phyloP scores from a whole-genome alignment of 129 eudicot genomes.

The Calendula officinalis region DNA sequence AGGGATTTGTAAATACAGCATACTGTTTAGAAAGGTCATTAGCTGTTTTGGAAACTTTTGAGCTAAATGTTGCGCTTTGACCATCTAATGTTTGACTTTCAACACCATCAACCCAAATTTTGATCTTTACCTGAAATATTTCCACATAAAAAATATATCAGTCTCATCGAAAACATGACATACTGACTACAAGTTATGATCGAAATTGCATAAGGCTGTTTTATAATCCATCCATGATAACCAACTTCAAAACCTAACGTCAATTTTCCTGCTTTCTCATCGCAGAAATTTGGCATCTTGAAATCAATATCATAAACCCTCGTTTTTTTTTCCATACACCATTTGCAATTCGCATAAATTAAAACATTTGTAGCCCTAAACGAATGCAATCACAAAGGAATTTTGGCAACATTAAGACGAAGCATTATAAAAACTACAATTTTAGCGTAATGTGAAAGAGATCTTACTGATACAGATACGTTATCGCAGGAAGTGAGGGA shows the following conservation, averaged over 20 bases:
- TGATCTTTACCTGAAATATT: constrained; percentile 52
- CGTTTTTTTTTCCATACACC: not conserved
- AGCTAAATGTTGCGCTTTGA: constrained; percentile 63
- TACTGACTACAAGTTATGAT: constrained; percentile 13
- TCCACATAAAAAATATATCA: constrained; percentile 22
- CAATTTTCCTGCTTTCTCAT: not conserved
- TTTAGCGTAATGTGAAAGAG: constrained; percentile 16
- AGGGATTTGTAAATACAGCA: constrained; percentile 44
- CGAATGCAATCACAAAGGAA: constrained; percentile 2
- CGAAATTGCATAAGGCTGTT: constrained; percentile 5
- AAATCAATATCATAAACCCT: constrained; percentile 13
- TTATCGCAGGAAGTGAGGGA: constrained; percentile 38
- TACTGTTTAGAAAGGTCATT: constrained; percentile 39
- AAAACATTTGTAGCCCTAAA: not conserved
- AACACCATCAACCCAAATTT: constrained; percentile 49
- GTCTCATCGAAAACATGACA: constrained; percentile 4
- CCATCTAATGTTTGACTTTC: constrained; percentile 53
- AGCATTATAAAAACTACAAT: not conserved
- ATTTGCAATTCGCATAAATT: not conserved
- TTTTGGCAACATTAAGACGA: not conserved
- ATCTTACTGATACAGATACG: constrained; percentile 34
- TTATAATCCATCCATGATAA: not conserved
- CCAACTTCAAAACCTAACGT: not conserved
- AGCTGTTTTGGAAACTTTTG: constrained; percentile 38
- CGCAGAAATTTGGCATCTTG: too few relatives aligned